A percentile compares a stretch with the other conserved stretches of the same genome.
phyloP scores from a whole-genome alignment of 169 alveolate species.

The Besnoitia besnoiti region DNA sequence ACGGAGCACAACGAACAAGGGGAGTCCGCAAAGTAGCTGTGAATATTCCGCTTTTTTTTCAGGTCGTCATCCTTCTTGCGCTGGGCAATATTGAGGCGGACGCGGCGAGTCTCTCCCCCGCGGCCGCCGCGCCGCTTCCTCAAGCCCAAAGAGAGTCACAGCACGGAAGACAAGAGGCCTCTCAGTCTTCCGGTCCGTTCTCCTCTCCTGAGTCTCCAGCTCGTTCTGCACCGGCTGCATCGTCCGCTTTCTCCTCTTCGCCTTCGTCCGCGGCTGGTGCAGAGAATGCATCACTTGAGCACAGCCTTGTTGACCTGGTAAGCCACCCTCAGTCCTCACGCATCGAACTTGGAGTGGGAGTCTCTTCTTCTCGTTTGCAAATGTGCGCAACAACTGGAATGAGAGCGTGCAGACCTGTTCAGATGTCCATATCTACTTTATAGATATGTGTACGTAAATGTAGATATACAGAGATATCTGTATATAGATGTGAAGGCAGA shows the following conservation, averaged over 20 bases:
- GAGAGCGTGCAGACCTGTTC: not conserved
- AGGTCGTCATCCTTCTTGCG: not conserved
- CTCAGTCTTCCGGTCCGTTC: not conserved
- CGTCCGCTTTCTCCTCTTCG: not conserved
- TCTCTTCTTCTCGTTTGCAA: no score
- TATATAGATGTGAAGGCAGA: no score
- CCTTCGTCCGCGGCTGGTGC: not conserved
- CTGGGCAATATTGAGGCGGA: not conserved
- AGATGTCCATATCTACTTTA: not conserved
- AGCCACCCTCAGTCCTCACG: not conserved
- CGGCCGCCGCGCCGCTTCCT: not conserved
- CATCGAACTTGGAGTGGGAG: not conserved
- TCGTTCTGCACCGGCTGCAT: not conserved
- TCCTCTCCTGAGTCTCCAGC: not conserved
- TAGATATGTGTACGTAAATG: not conserved
- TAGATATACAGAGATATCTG: no score
- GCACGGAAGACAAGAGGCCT: not conserved
- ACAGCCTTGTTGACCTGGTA: not conserved
- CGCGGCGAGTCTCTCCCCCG: not conserved
- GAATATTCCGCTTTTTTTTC: not conserved
- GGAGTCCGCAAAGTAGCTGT: not conserved
- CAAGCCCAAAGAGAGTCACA: not conserved
- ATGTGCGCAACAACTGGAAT: no score
- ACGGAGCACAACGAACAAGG: not conserved
- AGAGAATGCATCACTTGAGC: not conserved